phyloP scores from a whole-genome alignment of 2,329 filamentous ascomycete species.

The Cytospora piceicola region DNA sequence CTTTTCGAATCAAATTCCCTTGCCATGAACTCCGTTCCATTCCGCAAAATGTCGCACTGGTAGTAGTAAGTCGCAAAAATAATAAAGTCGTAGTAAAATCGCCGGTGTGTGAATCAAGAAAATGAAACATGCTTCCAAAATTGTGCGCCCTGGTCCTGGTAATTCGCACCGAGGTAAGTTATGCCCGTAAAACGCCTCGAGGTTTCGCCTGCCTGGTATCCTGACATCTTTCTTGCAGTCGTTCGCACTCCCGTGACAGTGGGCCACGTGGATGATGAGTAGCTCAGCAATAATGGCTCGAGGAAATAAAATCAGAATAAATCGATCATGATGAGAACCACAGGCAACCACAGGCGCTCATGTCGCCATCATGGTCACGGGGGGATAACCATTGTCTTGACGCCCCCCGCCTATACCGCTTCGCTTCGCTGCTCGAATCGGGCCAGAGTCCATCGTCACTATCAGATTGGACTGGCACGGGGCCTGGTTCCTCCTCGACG shows the following conservation, averaged over 20 bases:
- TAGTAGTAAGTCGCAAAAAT: background rate
- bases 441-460: background rate
- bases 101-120: slow-evolving; percentile 10
- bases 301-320: background rate
- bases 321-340: slow-evolving; percentile 53
- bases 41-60: slow-evolving; percentile 8
- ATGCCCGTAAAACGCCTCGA: slow-evolving; percentile 6
- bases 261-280: background rate
- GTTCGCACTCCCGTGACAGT: background rate
- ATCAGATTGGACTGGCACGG: background rate
- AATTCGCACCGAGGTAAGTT: background rate
- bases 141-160: slow-evolving; percentile 6
- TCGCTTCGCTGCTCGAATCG: background rate
- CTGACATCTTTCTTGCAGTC: background rate
- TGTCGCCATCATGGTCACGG: slow-evolving; percentile 39
- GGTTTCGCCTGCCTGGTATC: background rate
- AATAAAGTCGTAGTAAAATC: background rate
- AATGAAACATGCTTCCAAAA: background rate
- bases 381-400: slow-evolving; percentile 21
- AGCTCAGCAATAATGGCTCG: background rate
- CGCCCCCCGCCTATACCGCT: slow-evolving; percentile 17
- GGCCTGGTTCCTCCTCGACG: slow-evolving; percentile 43
- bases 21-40: slow-evolving; percentile 12
- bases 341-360: slow-evolving; percentile 58
- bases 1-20: slow-evolving; percentile 14